Base-by-base conservation (phyloP, 768 basidiomycete genomes). In the Psilocybe tampanensis region DNA sequence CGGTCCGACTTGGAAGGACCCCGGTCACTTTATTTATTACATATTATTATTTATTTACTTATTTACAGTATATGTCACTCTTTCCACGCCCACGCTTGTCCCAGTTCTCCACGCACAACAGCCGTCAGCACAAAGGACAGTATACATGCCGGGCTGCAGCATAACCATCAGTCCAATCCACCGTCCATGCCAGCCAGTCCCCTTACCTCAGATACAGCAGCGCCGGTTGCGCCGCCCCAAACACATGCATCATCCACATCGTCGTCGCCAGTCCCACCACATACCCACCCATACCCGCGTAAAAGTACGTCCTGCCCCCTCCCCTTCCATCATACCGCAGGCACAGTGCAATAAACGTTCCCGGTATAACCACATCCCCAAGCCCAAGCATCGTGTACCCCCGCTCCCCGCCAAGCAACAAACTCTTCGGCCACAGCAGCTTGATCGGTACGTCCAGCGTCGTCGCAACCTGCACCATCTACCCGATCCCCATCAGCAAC, bases 401-500 rank as follows among this genome's bases (percentile, higher is more conserved):
- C 24, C 79, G 70, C 3, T 70, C 77, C 5, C 72, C 68, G 4
- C 77, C 71, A 62, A 87, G 79, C 1, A 47, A 53, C 19, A 85
- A 58, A 1, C 87, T 86, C 67, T 91, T 93, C 0, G 92, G 87
- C 86, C 89, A 94, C 34, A 95, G 77, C 29, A 98, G 80, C 73
- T 97, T 98, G 75, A 98, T 95, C 18, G 96, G 96, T 23, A 90
- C 86, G 64, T 98, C 94, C 32, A 98, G 81, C 39, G 80, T 84
- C 19, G 89, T 94, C 1, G 96, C 96, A 1, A 98, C 96, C 62
- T 86, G 86, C 21, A 96, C 87, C 95, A 98, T 98, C 91, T 94
- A 64, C 24, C 21, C 54, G 34, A 18, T 21, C 56, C 47, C 24
- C 33, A 21, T 32, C 26, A 33, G 34, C 22, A 44, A 21, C 22